Evolutionary conservation across 1,284 basidiomycete species (phyloP).

Genomic region (Tremellales sp.): DNA sequence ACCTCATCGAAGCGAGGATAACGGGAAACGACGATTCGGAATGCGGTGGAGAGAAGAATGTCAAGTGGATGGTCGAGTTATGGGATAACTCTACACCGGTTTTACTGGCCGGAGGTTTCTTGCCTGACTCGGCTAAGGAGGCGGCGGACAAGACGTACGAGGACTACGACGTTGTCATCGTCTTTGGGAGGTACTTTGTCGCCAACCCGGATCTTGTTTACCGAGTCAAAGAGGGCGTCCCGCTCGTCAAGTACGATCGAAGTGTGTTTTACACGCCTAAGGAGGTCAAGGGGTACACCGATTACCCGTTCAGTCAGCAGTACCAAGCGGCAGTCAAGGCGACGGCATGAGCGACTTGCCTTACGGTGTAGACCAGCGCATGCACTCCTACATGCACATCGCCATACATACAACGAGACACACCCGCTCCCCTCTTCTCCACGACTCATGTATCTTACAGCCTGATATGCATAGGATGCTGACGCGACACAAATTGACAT

Average conservation of each 20-base stretch:
- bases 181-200: constrained; percentile 55
- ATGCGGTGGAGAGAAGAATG: constrained; percentile 16
- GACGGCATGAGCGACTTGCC: too few species aligned
- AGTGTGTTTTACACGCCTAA: constrained; percentile 8
- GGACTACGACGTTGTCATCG: constrained; percentile 27
- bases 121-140: constrained; percentile 32
- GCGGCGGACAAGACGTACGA: constrained; percentile 27
- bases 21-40: constrained; percentile 11
- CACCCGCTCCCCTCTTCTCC: too few species aligned
- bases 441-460: too few species aligned
- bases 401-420: too few species aligned
- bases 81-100: constrained; percentile 17
- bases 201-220: constrained; percentile 57
- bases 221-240: constrained; percentile 45
- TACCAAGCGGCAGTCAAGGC: too few species aligned
- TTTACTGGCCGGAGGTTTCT: constrained; percentile 56
- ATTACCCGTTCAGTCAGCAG: constrained; percentile 1
- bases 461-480: too few species aligned
- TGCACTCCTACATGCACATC: too few species aligned
- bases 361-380: too few species aligned
- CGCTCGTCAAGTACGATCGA: constrained; percentile 42
- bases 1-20: constrained; percentile 54
- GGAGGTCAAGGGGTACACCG: constrained; percentile 11
- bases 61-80: constrained; percentile 21
- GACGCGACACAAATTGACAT: too few species aligned